These are phyloP conservation scores for Boletus sp. DNA, from an alignment of 1,284 basidiomycete species.

Conservation along the genomic window DNA sequence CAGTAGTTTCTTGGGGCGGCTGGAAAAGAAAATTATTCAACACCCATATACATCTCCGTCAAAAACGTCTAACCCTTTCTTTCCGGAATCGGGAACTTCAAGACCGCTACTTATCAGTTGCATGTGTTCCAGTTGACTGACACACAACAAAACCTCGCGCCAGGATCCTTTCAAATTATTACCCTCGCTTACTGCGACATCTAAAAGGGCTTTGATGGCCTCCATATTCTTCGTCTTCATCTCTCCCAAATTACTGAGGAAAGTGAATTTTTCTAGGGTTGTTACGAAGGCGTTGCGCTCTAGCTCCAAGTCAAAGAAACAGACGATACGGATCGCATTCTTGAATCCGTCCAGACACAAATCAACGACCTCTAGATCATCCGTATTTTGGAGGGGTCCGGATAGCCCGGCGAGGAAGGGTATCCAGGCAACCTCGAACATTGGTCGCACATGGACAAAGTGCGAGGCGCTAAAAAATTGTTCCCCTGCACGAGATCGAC, in stretches of 20 bases:
- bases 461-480: conserved; percentile 95
- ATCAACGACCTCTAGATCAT: conserved; percentile 87
- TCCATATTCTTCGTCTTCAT: conserved; percentile 99
- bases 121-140: conserved; percentile 96
- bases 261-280: conserved; percentile 96
- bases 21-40: conserved; percentile 24
- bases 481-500: conserved; percentile 70
- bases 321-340: conserved; percentile 88
- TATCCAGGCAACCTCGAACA: conserved; percentile 99
- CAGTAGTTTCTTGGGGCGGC: conserved; percentile 65
- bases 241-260: conserved; percentile 92
- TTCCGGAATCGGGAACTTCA: conserved; percentile 76
- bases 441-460: conserved; percentile 90
- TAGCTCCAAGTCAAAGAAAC: conserved; percentile 92
- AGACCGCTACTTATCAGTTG: conserved; percentile 88
- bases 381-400: conserved; percentile 86
- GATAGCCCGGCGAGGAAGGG: conserved; percentile 92
- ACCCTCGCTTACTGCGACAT: conserved; percentile 90
- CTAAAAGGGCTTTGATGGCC: conserved; percentile 90
- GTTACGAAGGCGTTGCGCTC: conserved; percentile 96
- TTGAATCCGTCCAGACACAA: conserved; percentile 94
- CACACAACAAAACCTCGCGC: conserved; percentile 92
- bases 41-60: not conserved
- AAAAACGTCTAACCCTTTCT: conserved; percentile 62
- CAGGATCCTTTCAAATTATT: conserved; percentile 94